Base-by-base conservation (phyloP, 2,329 filamentous ascomycete genomes). In the Colletotrichum filicis region DNA sequence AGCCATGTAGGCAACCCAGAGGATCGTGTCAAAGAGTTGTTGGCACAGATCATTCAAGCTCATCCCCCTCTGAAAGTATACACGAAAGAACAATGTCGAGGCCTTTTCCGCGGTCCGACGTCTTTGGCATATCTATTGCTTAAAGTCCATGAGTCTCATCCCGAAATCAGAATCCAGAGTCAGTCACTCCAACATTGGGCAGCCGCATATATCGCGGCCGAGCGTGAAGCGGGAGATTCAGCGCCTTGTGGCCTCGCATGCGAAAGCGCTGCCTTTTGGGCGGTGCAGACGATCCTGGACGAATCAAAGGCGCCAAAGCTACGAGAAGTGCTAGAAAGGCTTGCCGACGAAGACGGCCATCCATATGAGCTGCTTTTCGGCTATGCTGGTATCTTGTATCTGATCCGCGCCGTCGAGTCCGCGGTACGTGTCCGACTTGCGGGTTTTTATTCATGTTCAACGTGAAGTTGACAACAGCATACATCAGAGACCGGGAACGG, bases 311-410 rank as follows among this genome's bases (percentile, higher is more conserved):
- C 24, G 75, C 81, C 12, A 83, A 82, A 66, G 80, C 86, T 1
- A 76, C 79, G 4, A 67, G 24, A 68, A 67, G 35, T 68, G 28
- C 26, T 63, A 4, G 53, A 55, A 4, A 60, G 46, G 14, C 26
- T 62, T 3, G 57, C n/a, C 3, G 60, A 37, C 3, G 57, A 57
- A 19, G 87, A 87, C 26, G 85, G 80, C 1, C 85, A 83, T 53
- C 79, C 81, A 1, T 90, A 92, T 68, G 92, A 94, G 77, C 87
- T 92, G 80, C 82, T 93, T 3, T 91, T 92, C 78, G 93, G 92
- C 2, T 87, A 91, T 7, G 90, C 92, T 1, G 92, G 92, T 0
- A 89, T 91, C 68, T 83, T 94, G 24, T 94, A 93, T 78, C 83
- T 93, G 58, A 85, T 94, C 49, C 86, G 93, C 0, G 82, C 93